These are phyloP conservation scores for Solanum lycopersicoides DNA, from an alignment of 257 asterid species.

Conservation along the genomic window DNA sequence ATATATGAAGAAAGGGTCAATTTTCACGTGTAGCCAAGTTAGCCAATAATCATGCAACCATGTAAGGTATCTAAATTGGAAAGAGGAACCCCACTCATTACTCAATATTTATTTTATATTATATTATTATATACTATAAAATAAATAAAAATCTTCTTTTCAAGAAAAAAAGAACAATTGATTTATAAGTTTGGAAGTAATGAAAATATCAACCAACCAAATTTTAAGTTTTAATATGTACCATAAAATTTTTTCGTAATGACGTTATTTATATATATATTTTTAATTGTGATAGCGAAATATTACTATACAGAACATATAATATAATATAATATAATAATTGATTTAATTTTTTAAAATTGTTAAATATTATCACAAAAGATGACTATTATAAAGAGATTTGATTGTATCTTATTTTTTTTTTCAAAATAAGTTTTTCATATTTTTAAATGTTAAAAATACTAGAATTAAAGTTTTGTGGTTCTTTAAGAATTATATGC, in stretches of 20 bases:
- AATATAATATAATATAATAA: not conserved
- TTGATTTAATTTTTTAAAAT: no score
- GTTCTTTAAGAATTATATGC: not conserved
- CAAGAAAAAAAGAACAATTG: not conserved
- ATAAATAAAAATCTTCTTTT: not conserved
- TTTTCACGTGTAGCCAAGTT: constrained; percentile 1
- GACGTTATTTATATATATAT: not conserved
- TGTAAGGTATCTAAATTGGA: not conserved
- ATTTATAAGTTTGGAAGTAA: not conserved
- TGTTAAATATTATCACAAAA: no score
- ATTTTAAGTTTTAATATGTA: not conserved
- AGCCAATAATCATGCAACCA: not conserved
- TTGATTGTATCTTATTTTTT: not conserved
- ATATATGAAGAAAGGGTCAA: not conserved
- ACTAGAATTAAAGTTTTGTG: not conserved
- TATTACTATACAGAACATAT: not conserved
- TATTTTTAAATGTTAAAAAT: no score
- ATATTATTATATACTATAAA: not conserved
- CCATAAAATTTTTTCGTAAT: not conserved
- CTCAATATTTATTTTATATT: not conserved
- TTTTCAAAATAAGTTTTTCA: not conserved
- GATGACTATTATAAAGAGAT: not conserved
- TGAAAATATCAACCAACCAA: not conserved
- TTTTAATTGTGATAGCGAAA: not conserved
- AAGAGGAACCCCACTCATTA: not conserved